phyloP scores from a whole-genome alignment of 1,284 basidiomycete genomes.

The Meripilus lineatus region DNA sequence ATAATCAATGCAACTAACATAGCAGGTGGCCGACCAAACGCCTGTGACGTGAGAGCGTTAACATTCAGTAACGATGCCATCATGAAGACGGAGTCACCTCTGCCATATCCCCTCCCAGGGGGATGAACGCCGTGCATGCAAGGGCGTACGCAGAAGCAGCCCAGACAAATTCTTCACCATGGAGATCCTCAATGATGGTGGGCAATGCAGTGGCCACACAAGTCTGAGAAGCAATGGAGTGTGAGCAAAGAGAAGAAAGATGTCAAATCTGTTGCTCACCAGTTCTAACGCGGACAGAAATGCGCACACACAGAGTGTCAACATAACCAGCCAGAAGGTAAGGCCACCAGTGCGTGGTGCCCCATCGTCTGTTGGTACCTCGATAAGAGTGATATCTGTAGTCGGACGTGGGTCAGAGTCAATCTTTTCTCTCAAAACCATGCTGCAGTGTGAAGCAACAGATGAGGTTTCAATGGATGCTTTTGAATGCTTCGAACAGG shows the following conservation, averaged over 20 bases:
- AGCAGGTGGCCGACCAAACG: slow-evolving; percentile 30
- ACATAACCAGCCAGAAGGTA: slow-evolving; percentile 18
- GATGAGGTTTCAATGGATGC: no score
- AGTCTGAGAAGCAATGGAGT: slow-evolving; percentile 17
- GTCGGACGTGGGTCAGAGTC: no score
- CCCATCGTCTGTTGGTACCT: no score
- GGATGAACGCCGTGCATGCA: slow-evolving; percentile 25
- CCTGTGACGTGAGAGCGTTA: slow-evolving; percentile 3
- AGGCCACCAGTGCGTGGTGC: no score
- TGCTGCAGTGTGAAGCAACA: no score
- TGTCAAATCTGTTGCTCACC: slow-evolving; percentile 5
- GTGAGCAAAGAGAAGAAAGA: background rate
- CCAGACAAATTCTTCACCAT: slow-evolving; percentile 29
- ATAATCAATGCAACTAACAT: slow-evolving; percentile 29
- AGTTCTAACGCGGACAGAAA: slow-evolving; percentile 17
- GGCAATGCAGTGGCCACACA: slow-evolving; percentile 31
- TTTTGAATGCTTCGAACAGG: no score
- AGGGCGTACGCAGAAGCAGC: slow-evolving; percentile 26
- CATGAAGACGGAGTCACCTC: background rate
- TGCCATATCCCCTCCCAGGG: slow-evolving; percentile 25
- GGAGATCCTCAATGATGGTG: slow-evolving; percentile 27
- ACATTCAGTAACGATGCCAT: background rate
- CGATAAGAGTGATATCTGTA: no score
- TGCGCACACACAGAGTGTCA: slow-evolving; percentile 13
- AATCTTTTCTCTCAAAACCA: no score